A percentile compares a stretch with the other conserved stretches of the same genome.
Evolutionary conservation across 768 basidiomycete species (phyloP).

Genomic region (Russula vinacea): DNA sequence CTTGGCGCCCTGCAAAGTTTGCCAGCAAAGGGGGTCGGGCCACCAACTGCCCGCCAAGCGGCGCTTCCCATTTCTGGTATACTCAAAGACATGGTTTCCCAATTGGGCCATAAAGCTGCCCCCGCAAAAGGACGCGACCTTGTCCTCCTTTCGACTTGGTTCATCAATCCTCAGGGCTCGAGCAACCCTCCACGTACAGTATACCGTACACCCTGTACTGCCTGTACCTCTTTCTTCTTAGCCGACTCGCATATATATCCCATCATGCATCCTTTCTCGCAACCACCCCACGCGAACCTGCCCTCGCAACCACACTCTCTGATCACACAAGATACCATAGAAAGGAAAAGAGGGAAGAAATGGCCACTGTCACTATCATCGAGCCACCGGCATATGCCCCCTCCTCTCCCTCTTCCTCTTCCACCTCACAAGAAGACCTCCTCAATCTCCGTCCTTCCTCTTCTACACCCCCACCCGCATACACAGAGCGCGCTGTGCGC

Average conservation of each 20-base stretch:
- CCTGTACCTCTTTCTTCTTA: not conserved
- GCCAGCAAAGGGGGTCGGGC: no score
- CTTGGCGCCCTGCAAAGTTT: no score
- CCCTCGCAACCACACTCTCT: not conserved
- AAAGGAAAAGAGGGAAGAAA: not conserved
- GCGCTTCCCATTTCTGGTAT: conserved; percentile 3
- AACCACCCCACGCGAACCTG: not conserved
- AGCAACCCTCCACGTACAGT: not conserved
- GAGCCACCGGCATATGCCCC: conserved; percentile 20
- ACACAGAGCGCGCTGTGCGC: conserved; percentile 14
- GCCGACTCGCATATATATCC: not conserved
- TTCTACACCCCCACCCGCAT: conserved; percentile 19
- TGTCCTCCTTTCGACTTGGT: conserved; percentile 15
- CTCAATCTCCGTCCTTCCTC: conserved; percentile 4
- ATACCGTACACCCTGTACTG: not conserved
- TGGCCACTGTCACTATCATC: not conserved
- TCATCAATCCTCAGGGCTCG: not conserved
- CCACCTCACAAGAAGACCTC: not conserved
- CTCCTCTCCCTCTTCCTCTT: not conserved
- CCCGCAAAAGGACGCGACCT: conserved; percentile 21
- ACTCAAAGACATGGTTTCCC: not conserved
- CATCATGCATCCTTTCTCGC: not conserved
- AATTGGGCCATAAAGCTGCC: conserved; percentile 16
- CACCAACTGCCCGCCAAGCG: not conserved
- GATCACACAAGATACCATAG: not conserved